These are phyloP conservation scores for Yamadazyma nakazawae DNA, from an alignment of 805 yeast genomes.

Conservation along the genomic window DNA sequence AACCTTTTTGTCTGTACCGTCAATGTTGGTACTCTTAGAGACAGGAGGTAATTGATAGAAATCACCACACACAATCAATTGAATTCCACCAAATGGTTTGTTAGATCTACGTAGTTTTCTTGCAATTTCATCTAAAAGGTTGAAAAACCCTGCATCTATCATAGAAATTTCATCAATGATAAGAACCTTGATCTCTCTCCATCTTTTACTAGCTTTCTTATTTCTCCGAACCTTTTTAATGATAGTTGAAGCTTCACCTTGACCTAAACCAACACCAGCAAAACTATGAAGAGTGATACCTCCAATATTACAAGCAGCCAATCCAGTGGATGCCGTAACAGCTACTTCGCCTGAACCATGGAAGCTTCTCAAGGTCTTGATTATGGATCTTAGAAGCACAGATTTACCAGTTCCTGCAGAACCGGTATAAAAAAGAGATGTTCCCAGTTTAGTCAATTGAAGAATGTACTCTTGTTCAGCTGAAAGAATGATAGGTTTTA, in stretches of 20 bases:
- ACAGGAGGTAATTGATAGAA: slow-evolving; percentile 83
- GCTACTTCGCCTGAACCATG: slow-evolving; percentile 55
- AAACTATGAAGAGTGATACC: slow-evolving; percentile 76
- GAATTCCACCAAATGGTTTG: slow-evolving; percentile 78
- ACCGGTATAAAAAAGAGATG: slow-evolving; percentile 86
- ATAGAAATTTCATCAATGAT: slow-evolving; percentile 78
- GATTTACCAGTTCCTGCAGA: slow-evolving; percentile 99
- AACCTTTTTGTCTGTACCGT: slow-evolving; percentile 21
- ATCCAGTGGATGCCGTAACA: slow-evolving; percentile 81
- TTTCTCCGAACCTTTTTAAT: slow-evolving; percentile 53
- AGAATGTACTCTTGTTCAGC: slow-evolving; percentile 66
- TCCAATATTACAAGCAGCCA: slow-evolving; percentile 80
- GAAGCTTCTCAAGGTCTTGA: slow-evolving; percentile 46
- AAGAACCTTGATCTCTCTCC: slow-evolving; percentile 57
- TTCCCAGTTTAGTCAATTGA: slow-evolving; percentile 59
- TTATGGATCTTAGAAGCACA: slow-evolving; percentile 65
- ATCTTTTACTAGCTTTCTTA: slow-evolving; percentile 46
- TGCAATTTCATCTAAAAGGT: slow-evolving; percentile 62
- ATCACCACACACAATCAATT: slow-evolving; percentile 73
- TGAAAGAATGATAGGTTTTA: slow-evolving; percentile 36
- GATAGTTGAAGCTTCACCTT: slow-evolving; percentile 45
- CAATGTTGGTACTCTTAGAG: slow-evolving; percentile 28
- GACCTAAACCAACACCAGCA: slow-evolving; percentile 75
- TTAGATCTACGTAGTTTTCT: slow-evolving; percentile 42
- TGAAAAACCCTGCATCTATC: slow-evolving; percentile 68